These are phyloP conservation scores for Hortiboletus campestris DNA, from an alignment of 768 basidiomycete species.

Conservation along the genomic window DNA sequence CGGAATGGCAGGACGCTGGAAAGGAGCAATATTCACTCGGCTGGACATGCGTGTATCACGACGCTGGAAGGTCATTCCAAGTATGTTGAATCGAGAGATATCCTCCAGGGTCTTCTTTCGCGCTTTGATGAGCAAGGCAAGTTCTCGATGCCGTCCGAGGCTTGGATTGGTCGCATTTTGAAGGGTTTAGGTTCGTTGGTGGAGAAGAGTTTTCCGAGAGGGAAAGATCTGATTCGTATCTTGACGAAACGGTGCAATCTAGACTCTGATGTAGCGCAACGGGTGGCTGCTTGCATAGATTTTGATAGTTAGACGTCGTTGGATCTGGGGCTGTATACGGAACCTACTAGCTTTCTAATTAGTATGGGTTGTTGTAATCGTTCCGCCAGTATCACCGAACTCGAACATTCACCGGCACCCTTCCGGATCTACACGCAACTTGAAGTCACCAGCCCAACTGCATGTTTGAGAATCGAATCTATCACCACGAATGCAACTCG, in stretches of 20 bases:
- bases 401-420: no score
- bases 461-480: no score
- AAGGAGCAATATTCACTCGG: conserved; percentile 19
- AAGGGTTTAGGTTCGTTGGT: conserved; percentile 22
- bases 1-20: conserved; percentile 23
- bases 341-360: background rate
- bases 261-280: conserved; percentile 21
- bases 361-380: no score
- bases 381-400: no score
- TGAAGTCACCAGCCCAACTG: no score
- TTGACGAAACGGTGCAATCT: conserved; percentile 29
- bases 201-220: conserved; percentile 19
- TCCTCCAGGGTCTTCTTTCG: conserved; percentile 19
- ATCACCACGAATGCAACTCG: no score
- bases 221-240: conserved; percentile 23
- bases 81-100: conserved; percentile 30
- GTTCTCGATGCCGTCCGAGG: conserved; percentile 30
- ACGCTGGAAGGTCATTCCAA: conserved; percentile 25
- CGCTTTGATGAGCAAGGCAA: conserved; percentile 27
- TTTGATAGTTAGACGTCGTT: background rate
- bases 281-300: conserved; percentile 22
- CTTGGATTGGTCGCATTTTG: conserved; percentile 25
- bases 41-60: conserved; percentile 34
- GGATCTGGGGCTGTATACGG: background rate
- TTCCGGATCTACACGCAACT: no score